A percentile compares a stretch with the other conserved stretches of the same genome.
Conservation (phyloP, 495 filamentous ascomycete genomes). For the Daldinia bambusicola region DNA sequence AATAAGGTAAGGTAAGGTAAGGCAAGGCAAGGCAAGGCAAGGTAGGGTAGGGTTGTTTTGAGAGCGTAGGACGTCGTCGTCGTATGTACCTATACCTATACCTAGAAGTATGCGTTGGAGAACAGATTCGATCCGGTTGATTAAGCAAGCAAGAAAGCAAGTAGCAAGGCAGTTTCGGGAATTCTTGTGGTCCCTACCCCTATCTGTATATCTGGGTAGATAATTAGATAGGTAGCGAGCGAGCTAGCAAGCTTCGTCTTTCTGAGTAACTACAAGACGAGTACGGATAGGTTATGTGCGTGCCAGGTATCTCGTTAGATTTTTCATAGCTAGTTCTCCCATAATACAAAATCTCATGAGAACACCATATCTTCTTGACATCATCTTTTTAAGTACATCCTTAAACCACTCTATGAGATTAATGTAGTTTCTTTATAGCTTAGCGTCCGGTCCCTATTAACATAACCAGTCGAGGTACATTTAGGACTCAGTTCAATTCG, state of each 20-base stretch:
- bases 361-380: too few species aligned
- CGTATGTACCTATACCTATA: too few species aligned
- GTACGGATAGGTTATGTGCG: constrained; percentile 23
- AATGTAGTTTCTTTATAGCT: too few species aligned
- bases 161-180: background rate
- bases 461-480: too few species aligned
- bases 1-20: too few species aligned
- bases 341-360: background rate
- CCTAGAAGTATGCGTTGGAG: background rate
- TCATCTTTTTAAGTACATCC: too few species aligned
- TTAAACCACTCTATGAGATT: too few species aligned
- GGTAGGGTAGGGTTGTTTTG: background rate
- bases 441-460: too few species aligned
- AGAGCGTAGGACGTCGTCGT: background rate
- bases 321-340: constrained; percentile 18
- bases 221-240: constrained; percentile 6
- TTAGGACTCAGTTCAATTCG: too few species aligned
- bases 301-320: background rate
- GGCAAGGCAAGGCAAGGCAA: too few species aligned
- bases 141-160: background rate
- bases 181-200: background rate
- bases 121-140: background rate
- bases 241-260: constrained; percentile 15
- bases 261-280: constrained; percentile 14
- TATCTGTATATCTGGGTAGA: background rate